These are phyloP conservation scores for Vaccinium corymbosum DNA, from an alignment of 148 eudicot genomes.

Conservation along the genomic window DNA sequence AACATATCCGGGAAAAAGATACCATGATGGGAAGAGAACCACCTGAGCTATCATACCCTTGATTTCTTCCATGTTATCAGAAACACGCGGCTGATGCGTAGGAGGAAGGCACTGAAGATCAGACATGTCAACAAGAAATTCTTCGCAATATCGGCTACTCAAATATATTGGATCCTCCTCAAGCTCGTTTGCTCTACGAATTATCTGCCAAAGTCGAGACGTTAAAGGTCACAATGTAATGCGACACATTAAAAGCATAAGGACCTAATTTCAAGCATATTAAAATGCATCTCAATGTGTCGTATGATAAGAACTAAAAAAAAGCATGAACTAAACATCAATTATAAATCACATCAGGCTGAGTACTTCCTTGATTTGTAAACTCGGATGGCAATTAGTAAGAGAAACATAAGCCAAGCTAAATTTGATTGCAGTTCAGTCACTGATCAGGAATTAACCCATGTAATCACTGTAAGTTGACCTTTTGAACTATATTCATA, in stretches of 20 bases:
- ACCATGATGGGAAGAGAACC: conserved; percentile 1
- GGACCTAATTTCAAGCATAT: neutral
- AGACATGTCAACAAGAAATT: conserved; percentile 68
- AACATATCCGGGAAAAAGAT: neutral
- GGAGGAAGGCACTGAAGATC: conserved; percentile 90
- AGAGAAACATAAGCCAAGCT: neutral
- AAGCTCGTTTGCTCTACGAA: conserved; percentile 73
- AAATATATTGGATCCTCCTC: conserved; percentile 65
- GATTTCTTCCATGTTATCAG: conserved; percentile 80
- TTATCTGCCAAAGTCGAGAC: conserved; percentile 43
- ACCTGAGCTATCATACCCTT: conserved; percentile 80
- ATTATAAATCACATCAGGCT: neutral
- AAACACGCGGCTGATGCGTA: conserved; percentile 75
- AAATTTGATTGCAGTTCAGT: neutral
- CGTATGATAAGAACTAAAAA: neutral
- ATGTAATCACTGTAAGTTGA: neutral
- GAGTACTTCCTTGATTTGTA: neutral
- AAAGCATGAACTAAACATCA: neutral
- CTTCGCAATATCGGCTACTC: conserved; percentile 65
- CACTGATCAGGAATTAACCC: conserved; percentile 2
- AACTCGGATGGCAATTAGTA: neutral
- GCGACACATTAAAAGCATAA: conserved; percentile 1
- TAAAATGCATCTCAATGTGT: neutral
- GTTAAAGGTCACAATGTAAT: neutral
- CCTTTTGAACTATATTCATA: neutral